Percentiles rank a stretch among this genome's conserved stretches.
These are phyloP conservation scores for Flaveria sonorensis DNA, from an alignment of 129 eudicot genomes.

Conservation along the genomic window DNA sequence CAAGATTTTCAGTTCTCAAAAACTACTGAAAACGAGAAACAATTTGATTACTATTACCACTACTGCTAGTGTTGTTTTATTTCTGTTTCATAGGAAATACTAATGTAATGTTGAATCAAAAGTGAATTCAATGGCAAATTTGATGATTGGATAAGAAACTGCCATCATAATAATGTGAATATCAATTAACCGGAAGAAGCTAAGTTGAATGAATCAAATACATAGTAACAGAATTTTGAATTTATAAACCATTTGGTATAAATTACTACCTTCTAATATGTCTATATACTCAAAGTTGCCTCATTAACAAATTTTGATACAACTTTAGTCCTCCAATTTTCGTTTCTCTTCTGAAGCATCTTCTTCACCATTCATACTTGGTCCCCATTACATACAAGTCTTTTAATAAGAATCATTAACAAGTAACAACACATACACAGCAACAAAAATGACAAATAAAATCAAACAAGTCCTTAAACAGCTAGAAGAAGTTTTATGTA, in stretches of 20 bases:
- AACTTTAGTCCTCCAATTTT: slow-evolving; percentile 1
- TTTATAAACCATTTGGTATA: background rate
- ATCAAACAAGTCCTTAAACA: background rate
- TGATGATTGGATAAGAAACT: background rate
- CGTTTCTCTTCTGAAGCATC: background rate
- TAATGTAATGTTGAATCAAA: background rate
- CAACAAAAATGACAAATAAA: background rate
- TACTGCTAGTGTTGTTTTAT: background rate
- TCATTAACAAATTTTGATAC: background rate
- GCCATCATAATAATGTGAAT: background rate
- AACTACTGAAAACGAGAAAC: slow-evolving; percentile 10
- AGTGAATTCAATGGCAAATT: background rate
- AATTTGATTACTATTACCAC: background rate
- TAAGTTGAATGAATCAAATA: background rate
- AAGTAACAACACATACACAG: no score
- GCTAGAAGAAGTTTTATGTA: background rate
- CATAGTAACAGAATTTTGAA: background rate
- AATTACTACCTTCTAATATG: background rate
- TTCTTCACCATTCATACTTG: background rate
- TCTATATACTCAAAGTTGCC: background rate
- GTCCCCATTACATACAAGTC: background rate
- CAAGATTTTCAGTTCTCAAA: background rate
- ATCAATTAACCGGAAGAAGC: background rate
- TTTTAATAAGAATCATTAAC: background rate
- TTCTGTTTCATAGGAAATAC: background rate